These are phyloP conservation scores for Paratrimastix pyriformis DNA, from an alignment of 78 protist species.

Conservation along the genomic window DNA sequence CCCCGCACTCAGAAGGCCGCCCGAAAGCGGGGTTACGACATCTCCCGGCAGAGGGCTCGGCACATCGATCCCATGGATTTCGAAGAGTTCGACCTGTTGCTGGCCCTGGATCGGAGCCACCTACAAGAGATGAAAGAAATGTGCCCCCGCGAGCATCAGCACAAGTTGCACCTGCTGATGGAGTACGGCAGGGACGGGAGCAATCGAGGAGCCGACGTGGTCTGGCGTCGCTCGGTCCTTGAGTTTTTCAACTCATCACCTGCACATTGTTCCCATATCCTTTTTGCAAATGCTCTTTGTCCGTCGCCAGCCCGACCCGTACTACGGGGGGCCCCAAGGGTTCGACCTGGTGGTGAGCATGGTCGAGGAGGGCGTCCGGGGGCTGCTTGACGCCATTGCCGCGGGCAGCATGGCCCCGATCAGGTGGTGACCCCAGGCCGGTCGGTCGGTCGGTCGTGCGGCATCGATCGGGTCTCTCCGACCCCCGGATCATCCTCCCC, in stretches of 20 bases:
- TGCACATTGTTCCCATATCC: neutral
- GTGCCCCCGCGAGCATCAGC: neutral
- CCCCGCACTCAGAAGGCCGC: neutral
- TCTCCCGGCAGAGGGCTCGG: neutral
- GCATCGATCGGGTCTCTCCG: no score
- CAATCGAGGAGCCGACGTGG: neutral
- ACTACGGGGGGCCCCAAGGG: no score
- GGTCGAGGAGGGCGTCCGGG: no score
- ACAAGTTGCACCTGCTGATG: neutral
- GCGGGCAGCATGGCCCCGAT: no score
- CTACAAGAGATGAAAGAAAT: neutral
- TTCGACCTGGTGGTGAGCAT: no score
- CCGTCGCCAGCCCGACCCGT: neutral
- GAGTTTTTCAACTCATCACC: neutral
- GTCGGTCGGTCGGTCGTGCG: no score
- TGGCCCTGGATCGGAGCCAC: neutral
- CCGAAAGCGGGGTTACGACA: neutral
- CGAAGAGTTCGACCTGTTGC: neutral
- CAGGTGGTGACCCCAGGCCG: no score
- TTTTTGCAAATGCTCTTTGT: neutral
- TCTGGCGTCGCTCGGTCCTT: neutral
- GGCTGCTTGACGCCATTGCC: no score
- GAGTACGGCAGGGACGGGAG: neutral
- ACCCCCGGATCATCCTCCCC: no score
- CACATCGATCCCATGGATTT: neutral